These are phyloP conservation scores for Talinum fruticosum DNA, from an alignment of 148 eudicot species.

Conservation along the genomic window DNA sequence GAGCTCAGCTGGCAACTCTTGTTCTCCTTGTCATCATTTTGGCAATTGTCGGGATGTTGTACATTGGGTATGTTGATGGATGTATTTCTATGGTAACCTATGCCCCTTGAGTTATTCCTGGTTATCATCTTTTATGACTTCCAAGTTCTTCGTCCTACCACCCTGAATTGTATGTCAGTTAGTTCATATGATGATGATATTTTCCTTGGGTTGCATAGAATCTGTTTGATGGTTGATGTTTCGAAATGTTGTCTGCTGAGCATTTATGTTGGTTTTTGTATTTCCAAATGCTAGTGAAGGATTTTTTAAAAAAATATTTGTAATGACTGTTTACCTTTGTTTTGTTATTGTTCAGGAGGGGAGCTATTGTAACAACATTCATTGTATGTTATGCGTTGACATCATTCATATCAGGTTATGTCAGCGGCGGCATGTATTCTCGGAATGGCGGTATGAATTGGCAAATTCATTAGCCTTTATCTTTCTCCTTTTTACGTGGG, in stretches of 20 bases:
- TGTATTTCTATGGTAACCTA: neutral
- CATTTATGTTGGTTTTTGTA: neutral
- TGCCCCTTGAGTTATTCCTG: neutral
- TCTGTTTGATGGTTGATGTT: too few species aligned
- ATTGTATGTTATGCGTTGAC: slow-evolving; percentile 78
- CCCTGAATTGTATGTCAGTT: neutral
- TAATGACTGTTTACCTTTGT: too few species aligned
- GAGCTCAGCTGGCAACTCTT: slow-evolving; percentile 79
- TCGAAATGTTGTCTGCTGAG: too few species aligned
- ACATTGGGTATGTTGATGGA: slow-evolving; percentile 52
- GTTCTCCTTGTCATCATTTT: slow-evolving; percentile 74
- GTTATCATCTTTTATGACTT: neutral
- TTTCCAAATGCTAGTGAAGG: too few species aligned
- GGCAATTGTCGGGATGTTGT: slow-evolving; percentile 74
- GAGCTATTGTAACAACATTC: slow-evolving; percentile 80
- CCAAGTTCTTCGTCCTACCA: neutral
- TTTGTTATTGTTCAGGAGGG: slow-evolving; percentile 60
- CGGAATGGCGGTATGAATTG: slow-evolving; percentile 61
- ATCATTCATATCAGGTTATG: slow-evolving; percentile 77
- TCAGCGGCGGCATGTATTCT: slow-evolving; percentile 86
- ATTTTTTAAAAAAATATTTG: too few species aligned
- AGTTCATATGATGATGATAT: neutral
- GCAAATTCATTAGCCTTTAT: neutral
- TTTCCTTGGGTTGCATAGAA: too few species aligned
- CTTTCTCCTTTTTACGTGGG: neutral